Conservation (phyloP, 2,329 filamentous ascomycete species). For the Hortaea werneckii region DNA sequence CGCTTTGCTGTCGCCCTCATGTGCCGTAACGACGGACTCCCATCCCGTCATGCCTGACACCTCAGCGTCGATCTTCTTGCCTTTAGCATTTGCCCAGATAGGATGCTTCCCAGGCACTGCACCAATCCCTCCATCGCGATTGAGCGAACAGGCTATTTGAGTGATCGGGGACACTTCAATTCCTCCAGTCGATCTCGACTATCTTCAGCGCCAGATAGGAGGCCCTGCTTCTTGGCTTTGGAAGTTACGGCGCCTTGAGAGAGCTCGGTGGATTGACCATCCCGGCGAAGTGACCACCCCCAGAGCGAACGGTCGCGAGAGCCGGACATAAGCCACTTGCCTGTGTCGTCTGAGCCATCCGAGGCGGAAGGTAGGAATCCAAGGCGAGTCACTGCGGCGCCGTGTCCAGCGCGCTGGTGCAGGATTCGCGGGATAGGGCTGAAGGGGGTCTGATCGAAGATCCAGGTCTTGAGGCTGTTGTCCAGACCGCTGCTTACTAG, state of each 20-base stretch:
- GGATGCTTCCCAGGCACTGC: slow-evolving; percentile 65
- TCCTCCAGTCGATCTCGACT: slow-evolving; percentile 39
- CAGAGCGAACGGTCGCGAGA: slow-evolving; percentile 85
- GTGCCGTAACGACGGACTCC: slow-evolving; percentile 93
- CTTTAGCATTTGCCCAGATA: slow-evolving; percentile 68
- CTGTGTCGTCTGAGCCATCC: slow-evolving; percentile 75
- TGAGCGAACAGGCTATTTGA: slow-evolving; percentile 80
- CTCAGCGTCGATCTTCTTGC: slow-evolving; percentile 59
- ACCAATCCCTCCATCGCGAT: slow-evolving; percentile 89
- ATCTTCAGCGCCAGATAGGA: slow-evolving; percentile 37
- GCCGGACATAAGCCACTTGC: slow-evolving; percentile 89
- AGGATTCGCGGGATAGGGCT: slow-evolving; percentile 75
- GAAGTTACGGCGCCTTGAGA: slow-evolving; percentile 83
- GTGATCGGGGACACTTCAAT: slow-evolving; percentile 89
- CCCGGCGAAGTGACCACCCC: slow-evolving; percentile 90
- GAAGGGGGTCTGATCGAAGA: slow-evolving; percentile 87
- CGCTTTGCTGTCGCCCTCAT: slow-evolving; percentile 72
- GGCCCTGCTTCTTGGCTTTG: slow-evolving; percentile 80
- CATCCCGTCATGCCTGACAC: slow-evolving; percentile 74
- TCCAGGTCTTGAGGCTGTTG: slow-evolving; percentile 92
- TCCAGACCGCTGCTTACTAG: slow-evolving; percentile 84
- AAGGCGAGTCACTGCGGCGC: slow-evolving; percentile 71
- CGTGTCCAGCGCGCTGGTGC: slow-evolving; percentile 80
- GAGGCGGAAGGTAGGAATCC: slow-evolving; percentile 80
- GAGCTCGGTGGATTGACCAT: slow-evolving; percentile 86